Percentiles rank a stretch among this genome's conserved stretches.
Evolutionary conservation across 2,329 filamentous ascomycete species (phyloP).

Genomic region (Penicillium sp.): DNA sequence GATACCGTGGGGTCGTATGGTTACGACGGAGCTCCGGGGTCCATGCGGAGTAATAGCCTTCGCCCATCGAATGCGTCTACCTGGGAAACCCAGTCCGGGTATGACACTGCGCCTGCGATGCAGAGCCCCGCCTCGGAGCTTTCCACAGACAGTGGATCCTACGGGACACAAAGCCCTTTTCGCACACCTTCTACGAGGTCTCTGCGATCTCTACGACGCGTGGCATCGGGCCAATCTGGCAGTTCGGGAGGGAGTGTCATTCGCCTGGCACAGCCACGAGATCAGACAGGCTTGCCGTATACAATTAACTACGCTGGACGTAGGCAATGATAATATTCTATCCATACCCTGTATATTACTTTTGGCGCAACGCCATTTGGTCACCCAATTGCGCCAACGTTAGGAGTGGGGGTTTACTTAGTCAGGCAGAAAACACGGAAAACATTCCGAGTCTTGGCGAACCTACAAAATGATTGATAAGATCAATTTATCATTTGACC

Average conservation of each 20-base stretch:
- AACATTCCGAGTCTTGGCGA: slow-evolving; percentile 24
- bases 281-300: slow-evolving; percentile 35
- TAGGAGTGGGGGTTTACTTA: slow-evolving; percentile 19
- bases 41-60: slow-evolving; percentile 27
- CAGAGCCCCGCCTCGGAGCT: slow-evolving; percentile 22
- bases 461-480: slow-evolving; percentile 34
- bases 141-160: slow-evolving; percentile 18
- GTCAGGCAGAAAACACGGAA: slow-evolving; percentile 20
- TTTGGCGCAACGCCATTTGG: slow-evolving; percentile 9
- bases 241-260: slow-evolving; percentile 43
- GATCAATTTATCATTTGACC: slow-evolving; percentile 19
- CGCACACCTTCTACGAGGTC: slow-evolving; percentile 39
- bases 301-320: slow-evolving; percentile 27
- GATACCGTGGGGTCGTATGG: slow-evolving; percentile 32
- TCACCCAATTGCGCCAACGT: slow-evolving; percentile 12
- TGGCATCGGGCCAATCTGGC: slow-evolving; percentile 34
- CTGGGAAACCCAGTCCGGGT: slow-evolving; percentile 31
- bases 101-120: slow-evolving; percentile 26
- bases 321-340: slow-evolving; percentile 8
- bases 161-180: slow-evolving; percentile 9
- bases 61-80: slow-evolving; percentile 29
- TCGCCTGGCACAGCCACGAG: slow-evolving; percentile 32
- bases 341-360: slow-evolving; percentile 16
- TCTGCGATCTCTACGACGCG: slow-evolving; percentile 35
- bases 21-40: slow-evolving; percentile 21